A percentile compares a stretch with the other conserved stretches of the same genome.
These are phyloP conservation scores for Penicillium argentinense DNA, from an alignment of 495 filamentous ascomycete species.

Conservation along the genomic window DNA sequence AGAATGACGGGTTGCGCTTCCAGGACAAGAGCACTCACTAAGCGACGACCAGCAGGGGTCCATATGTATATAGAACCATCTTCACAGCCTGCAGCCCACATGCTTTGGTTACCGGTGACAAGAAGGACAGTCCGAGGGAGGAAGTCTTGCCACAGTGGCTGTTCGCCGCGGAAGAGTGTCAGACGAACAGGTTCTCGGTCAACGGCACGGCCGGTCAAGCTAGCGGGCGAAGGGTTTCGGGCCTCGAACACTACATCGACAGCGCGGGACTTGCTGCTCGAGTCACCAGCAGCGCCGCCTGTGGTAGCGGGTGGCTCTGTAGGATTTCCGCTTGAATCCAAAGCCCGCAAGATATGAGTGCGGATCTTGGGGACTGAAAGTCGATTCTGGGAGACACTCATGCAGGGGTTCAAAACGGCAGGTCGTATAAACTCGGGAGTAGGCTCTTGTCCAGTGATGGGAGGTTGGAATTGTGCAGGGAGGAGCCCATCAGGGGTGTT, in stretches of 20 bases:
- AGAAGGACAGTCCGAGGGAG: constrained; percentile 80
- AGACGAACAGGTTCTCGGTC: constrained; percentile 81
- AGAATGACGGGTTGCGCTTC: constrained; percentile 94
- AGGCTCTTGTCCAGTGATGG: constrained; percentile 59
- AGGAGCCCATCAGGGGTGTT: constrained; percentile 78
- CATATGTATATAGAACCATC: constrained; percentile 91
- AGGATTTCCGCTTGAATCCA: constrained; percentile 46
- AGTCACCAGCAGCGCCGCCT: constrained; percentile 48
- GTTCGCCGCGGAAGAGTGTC: constrained; percentile 77
- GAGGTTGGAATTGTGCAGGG: constrained; percentile 56
- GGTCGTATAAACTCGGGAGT: constrained; percentile 87
- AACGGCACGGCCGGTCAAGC: constrained; percentile 53
- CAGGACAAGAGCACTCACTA: constrained; percentile 78
- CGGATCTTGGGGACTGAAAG: constrained; percentile 88
- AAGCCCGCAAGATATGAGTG: constrained; percentile 65
- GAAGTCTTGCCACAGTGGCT: constrained; percentile 89
- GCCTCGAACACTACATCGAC: constrained; percentile 72
- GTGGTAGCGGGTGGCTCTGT: constrained; percentile 44
- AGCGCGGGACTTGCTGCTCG: constrained; percentile 54
- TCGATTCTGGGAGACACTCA: constrained; percentile 80
- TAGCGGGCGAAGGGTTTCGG: constrained; percentile 62
- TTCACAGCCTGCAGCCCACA: constrained; percentile 92
- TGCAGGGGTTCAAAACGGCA: constrained; percentile 76
- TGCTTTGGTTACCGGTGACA: constrained; percentile 81
- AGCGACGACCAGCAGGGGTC: constrained; percentile 88